These are phyloP conservation scores for Scheffersomyces titani DNA, from an alignment of 1,139 yeast genomes.

Conservation along the genomic window DNA sequence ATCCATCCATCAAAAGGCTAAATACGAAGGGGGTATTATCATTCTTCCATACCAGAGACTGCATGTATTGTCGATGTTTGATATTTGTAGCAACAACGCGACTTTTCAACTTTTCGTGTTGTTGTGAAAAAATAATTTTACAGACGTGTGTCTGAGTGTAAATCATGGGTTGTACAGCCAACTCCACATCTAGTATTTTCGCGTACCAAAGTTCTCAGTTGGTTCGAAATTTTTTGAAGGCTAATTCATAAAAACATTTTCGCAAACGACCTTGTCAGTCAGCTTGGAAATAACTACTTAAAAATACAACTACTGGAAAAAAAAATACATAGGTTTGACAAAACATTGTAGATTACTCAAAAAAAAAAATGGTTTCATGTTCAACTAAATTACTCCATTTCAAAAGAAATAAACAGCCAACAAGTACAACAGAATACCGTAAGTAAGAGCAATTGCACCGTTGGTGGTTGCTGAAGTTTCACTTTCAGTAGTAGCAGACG, in stretches of 20 bases:
- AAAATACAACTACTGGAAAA: background rate
- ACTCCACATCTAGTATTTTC: background rate
- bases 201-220: background rate
- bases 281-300: too few relatives aligned
- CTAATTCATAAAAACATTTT: background rate
- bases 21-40: background rate
- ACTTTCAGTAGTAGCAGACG: background rate
- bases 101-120: background rate
- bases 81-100: background rate
- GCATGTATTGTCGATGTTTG: background rate
- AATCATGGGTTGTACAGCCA: background rate
- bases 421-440: background rate
- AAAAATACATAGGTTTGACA: background rate
- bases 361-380: background rate
- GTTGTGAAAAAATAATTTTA: background rate
- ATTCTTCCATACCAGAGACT: background rate
- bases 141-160: background rate
- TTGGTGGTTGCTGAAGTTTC: background rate
- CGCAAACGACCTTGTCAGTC: background rate
- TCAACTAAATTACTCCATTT: background rate
- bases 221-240: too few relatives aligned
- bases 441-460: background rate
- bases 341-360: background rate
- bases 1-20: background rate
- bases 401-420: background rate